Conservation (phyloP, 2,329 filamentous ascomycete genomes). For the Trichoderma gracile region DNA sequence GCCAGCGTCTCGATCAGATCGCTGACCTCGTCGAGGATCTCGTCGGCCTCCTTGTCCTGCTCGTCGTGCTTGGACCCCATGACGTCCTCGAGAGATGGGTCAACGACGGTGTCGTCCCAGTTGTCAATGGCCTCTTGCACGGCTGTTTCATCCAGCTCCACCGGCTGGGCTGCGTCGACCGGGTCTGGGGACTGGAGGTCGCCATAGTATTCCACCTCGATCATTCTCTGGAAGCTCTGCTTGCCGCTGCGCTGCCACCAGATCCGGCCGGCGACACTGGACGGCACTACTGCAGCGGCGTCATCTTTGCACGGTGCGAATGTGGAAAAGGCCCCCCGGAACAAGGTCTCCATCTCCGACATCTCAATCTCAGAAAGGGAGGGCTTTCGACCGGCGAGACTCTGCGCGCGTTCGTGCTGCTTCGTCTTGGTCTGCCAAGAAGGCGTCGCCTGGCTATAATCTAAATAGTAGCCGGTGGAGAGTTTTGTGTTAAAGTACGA, state of each 20-base stretch:
- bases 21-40: constrained; percentile 70
- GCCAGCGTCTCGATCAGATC: constrained; percentile 74
- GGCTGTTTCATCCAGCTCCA: constrained; percentile 53
- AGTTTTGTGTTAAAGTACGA: constrained; percentile 68
- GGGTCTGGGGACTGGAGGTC: constrained; percentile 43
- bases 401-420: constrained; percentile 71
- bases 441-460: constrained; percentile 65
- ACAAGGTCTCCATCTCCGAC: constrained; percentile 71
- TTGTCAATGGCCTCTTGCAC: constrained; percentile 58
- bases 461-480: constrained; percentile 67
- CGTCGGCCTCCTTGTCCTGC: constrained; percentile 67
- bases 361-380: constrained; percentile 58
- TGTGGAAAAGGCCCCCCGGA: constrained; percentile 75
- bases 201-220: constrained; percentile 55
- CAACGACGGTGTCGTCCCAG: constrained; percentile 59
- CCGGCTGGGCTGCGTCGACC: constrained; percentile 37
- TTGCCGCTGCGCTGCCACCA: constrained; percentile 77
- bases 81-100: constrained; percentile 57
- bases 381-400: constrained; percentile 61
- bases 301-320: constrained; percentile 78
- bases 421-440: constrained; percentile 58
- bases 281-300: constrained; percentile 67
- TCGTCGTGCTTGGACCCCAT: constrained; percentile 56
- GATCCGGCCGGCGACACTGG: constrained; percentile 65
- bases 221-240: constrained; percentile 63